Conservation (phyloP, 345 rosid genomes). For the Cardiospermum halicacabum region DNA sequence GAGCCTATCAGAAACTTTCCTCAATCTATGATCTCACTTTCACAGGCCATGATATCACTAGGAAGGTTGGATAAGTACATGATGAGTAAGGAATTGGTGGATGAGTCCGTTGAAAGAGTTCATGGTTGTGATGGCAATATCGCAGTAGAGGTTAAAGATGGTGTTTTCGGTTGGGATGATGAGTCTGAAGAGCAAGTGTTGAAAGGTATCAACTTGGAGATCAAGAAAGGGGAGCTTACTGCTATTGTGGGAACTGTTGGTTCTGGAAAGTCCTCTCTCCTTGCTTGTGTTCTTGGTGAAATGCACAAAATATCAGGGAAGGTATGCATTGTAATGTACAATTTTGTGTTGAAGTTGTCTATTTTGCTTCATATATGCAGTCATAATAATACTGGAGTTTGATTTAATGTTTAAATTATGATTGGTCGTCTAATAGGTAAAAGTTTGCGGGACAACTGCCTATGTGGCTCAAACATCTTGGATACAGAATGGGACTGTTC, state of each 20-base stretch:
- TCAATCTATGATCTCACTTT: constrained; percentile 85
- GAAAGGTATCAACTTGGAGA: constrained; percentile 51
- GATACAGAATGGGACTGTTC: constrained; percentile 88
- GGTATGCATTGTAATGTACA: constrained; percentile 30
- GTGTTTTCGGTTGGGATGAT: constrained; percentile 80
- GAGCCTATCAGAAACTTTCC: constrained; percentile 90
- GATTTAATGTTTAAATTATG: not conserved
- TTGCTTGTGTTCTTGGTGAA: constrained; percentile 89
- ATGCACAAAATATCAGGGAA: constrained; percentile 82
- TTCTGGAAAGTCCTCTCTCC: constrained; percentile 84
- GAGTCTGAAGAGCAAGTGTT: constrained; percentile 50
- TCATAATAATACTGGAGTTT: not conserved
- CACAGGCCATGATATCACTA: constrained; percentile 87
- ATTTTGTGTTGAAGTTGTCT: not conserved
- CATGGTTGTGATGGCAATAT: constrained; percentile 44
- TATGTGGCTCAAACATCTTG: constrained; percentile 96
- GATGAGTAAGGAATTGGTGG: constrained; percentile 68
- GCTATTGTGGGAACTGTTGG: constrained; percentile 95
- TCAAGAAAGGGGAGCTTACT: constrained; percentile 73
- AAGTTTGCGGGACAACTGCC: constrained; percentile 73
- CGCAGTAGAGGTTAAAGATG: constrained; percentile 68
- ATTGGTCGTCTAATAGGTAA: constrained; percentile 43
- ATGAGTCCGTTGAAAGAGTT: constrained; percentile 53
- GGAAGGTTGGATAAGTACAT: constrained; percentile 73
- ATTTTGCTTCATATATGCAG: constrained; percentile 1